Conservation (phyloP, 75 land plant species). For the Ceratopteris richardii region DNA sequence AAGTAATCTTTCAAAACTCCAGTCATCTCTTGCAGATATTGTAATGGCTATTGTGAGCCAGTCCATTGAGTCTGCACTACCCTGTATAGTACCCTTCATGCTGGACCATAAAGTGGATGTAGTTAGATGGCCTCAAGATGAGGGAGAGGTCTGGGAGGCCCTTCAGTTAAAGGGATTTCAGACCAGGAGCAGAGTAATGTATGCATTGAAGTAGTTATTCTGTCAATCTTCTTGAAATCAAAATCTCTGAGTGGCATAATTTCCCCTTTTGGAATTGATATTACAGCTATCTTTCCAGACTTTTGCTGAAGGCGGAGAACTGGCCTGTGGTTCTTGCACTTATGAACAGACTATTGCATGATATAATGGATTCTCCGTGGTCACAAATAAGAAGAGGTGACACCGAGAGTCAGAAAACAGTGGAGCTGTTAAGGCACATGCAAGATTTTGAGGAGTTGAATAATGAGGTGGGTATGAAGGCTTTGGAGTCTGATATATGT, state of each 20-base stretch:
- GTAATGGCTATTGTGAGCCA: slow-evolving; percentile 6
- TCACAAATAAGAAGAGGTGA: no score
- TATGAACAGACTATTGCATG: slow-evolving; percentile 9
- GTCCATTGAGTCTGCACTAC: slow-evolving; percentile 2
- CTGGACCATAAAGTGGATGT: background rate
- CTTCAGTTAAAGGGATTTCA: slow-evolving; percentile 6
- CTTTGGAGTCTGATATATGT: slow-evolving; percentile 8
- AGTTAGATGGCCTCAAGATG: slow-evolving; percentile 22
- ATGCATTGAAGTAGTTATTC: background rate
- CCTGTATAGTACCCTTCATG: slow-evolving; percentile 4
- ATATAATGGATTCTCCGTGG: background rate
- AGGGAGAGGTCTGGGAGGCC: slow-evolving; percentile 23
- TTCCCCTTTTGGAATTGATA: background rate
- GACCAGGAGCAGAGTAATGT: slow-evolving; percentile 6
- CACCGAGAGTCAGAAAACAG: background rate
- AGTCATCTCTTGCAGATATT: slow-evolving; percentile 15
- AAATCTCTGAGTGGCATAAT: no score
- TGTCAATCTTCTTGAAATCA: no score
- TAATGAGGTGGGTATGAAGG: slow-evolving; percentile 9
- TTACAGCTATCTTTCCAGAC: slow-evolving; percentile 14
- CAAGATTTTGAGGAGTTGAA: slow-evolving; percentile 15
- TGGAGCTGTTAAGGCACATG: background rate
- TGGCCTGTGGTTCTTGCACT: slow-evolving; percentile 15
- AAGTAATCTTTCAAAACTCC: slow-evolving; percentile 15
- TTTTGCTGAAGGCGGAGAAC: slow-evolving; percentile 8